Evolutionary conservation across 805 yeast species (phyloP).

Genomic region (Yamadazyma laniorum): DNA sequence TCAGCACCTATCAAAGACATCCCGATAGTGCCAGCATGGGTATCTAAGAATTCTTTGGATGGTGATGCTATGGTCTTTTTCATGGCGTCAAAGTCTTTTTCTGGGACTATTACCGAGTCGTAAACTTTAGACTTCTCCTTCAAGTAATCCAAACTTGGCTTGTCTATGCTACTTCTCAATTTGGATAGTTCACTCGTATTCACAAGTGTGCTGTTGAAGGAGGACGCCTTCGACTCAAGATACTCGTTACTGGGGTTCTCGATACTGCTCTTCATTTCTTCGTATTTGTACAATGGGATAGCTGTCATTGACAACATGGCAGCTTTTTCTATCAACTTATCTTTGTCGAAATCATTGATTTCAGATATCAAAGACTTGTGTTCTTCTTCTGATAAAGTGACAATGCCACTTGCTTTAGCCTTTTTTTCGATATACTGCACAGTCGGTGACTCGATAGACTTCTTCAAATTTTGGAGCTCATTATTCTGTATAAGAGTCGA

Average conservation of each 20-base stretch:
- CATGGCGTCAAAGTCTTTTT: conserved; percentile 2
- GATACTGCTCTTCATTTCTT: conserved; percentile 8
- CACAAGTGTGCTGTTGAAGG: conserved; percentile 4
- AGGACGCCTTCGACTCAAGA: conserved; percentile 14
- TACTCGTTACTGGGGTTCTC: conserved; percentile 21
- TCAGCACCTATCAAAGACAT: conserved; percentile 14
- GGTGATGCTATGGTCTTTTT: conserved; percentile 15
- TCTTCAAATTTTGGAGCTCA: conserved; percentile 10
- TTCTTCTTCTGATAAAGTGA: conserved; percentile 8
- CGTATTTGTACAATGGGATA: conserved; percentile 14
- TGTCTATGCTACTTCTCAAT: conserved; percentile 1
- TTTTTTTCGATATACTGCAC: conserved; percentile 16
- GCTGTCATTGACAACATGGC: conserved; percentile 21
- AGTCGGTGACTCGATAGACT: conserved; percentile 16
- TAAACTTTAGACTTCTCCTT: conserved; percentile 6
- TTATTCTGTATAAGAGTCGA: conserved; percentile 6
- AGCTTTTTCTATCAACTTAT: conserved; percentile 20
- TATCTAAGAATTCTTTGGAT: conserved; percentile 21
- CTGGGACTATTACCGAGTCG: conserved; percentile 4
- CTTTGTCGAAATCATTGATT: conserved; percentile 13
- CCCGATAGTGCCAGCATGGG: conserved; percentile 21
- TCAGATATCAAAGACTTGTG: conserved; percentile 8
- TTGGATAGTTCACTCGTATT: conserved; percentile 3
- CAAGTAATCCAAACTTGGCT: conserved; percentile 13
- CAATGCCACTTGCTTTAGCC: conserved; percentile 10